Evolutionary conservation across 1,284 basidiomycete species (phyloP), one percentile per base, ranked within the genome.

Genomic region (Baeospora myosura): DNA sequence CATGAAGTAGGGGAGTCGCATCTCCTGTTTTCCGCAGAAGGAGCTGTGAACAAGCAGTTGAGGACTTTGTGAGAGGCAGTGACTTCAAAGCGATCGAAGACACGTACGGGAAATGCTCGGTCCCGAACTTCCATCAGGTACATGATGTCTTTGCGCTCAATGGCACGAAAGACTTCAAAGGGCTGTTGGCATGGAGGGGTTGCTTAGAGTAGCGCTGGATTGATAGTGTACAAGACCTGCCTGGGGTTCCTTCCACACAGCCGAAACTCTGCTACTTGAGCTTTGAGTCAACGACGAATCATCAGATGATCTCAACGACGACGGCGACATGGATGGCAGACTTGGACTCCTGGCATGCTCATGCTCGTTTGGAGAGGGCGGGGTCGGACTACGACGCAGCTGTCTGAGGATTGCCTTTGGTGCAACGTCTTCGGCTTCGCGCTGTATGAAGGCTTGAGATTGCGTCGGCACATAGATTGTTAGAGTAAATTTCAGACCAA

Each of bases 71-170:
- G n/a, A 17, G 18, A 20, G 24, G n/a, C 23, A 11, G 35, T 20
- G 24, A 8, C 11, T 16, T 22, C 24, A 10, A 20, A 36, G 18
- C 38, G 16, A 23, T 32, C 14, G 29, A 46, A 46, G 22, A 29
- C 16, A 64, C 76, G 40, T 42, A 88, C 85, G 55, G 78, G 78
- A 52, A 89, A 89, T 10, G 82, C 82, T 45, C 71, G 71, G 54
- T 89, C 87, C 44, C 86, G 69, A 34, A 88, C 65, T 62, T 87
- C 80, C 84, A 87, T 87, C 2, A 88, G 65, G 59, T 77, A 88
- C 55, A 76, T 71, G 25, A 88, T 64, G 52, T 89, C 81, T 52
- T 80, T 83, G 28, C 65, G 65, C 50, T 89, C 87, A 23, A 89
- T 68, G 2, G 86, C 86, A 40, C 81, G 67, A 49, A 88, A 70